These are phyloP conservation scores for Penicillium canescens DNA, from an alignment of 495 filamentous ascomycete species.

Conservation along the genomic window DNA sequence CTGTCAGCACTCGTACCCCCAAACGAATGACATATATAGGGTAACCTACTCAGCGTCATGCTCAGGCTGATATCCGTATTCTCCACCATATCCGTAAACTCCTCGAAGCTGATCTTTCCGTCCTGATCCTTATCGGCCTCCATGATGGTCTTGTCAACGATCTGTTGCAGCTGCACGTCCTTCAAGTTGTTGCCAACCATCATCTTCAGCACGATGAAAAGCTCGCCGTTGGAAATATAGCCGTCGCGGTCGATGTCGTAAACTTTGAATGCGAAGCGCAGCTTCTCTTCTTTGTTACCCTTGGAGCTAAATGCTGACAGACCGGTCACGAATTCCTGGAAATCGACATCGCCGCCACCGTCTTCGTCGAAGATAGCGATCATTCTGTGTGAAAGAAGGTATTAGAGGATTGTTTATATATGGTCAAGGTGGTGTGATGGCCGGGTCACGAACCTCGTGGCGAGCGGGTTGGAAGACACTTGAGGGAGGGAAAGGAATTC, in stretches of 20 bases:
- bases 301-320: slow-evolving; percentile 95
- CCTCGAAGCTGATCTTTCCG: slow-evolving; percentile 98
- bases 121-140: slow-evolving; percentile 95
- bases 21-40: background rate
- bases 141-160: slow-evolving; percentile 99
- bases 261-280: slow-evolving; percentile 97
- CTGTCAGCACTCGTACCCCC: slow-evolving; percentile 21
- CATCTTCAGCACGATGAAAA: slow-evolving; percentile 99
- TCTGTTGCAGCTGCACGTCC: slow-evolving; percentile 94
- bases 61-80: slow-evolving; percentile 96
- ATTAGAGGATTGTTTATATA: slow-evolving; percentile 1
- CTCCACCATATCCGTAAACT: slow-evolving; percentile 99
- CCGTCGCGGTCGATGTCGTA: slow-evolving; percentile 99
- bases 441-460: slow-evolving; percentile 66
- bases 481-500: slow-evolving; percentile 97
- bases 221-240: slow-evolving; percentile 97
- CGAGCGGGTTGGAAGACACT: slow-evolving; percentile 96
- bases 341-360: slow-evolving; percentile 96
- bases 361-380: slow-evolving; percentile 99
- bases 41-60: slow-evolving; percentile 86
- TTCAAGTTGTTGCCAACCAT: slow-evolving; percentile 99
- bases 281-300: slow-evolving; percentile 98
- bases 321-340: slow-evolving; percentile 97
- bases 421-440: background rate
- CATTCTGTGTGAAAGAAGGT: slow-evolving; percentile 59